Evolutionary conservation across 1,284 basidiomycete genomes (phyloP), one percentile per base, ranked within the genome.

Genomic region (Pseudomicrostroma phylloplanum): DNA sequence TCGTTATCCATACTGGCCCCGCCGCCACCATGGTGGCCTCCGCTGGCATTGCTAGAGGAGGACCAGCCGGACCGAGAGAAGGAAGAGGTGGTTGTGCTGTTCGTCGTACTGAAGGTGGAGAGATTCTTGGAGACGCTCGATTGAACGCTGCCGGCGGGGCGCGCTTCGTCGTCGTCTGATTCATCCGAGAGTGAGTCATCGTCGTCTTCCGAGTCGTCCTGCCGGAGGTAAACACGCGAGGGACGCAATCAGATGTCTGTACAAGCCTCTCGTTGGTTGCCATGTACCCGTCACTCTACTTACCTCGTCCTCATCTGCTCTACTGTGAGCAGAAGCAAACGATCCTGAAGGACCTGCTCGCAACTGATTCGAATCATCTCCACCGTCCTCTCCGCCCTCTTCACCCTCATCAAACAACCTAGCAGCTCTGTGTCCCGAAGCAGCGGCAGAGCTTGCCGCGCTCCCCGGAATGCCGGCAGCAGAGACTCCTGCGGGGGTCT

Each of bases 401-500:
- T 71, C 72, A 46, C 62, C 69, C n/a, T 62, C 65, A 56, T 74
- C 74, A 60, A 75, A 70, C 42, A 72, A 57, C 53, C 65, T n/a
- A 0, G 71, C 67, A 36, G 71, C 69, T 13, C 43, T 48, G 56
- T 30, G 54, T 25, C 17, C 49, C 17, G 48, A 30, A 2, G 56
- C 23, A 13, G 43, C 19, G 46, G 21, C 53, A 11, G 53, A 23
- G 59, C 7, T 23, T 30, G 13, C 41, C 19, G 40, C 9, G 41
- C 39, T 15, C 26, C 40, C 46, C 3, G 30, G 12, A 40, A 57
- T 57, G n/a, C 40, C 43, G 17, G 42, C 17, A 15, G 23, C 15
- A 25, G 55, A 25, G 19, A 41, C 55, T 46, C 39, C n/a, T 12
- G 21, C 26, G 8, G 55, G 43, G 3, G 21, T 56, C 21, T 36